These are phyloP conservation scores for Aspergillus fumigatus DNA, from an alignment of 2,329 filamentous ascomycete species.

Conservation along the genomic window DNA sequence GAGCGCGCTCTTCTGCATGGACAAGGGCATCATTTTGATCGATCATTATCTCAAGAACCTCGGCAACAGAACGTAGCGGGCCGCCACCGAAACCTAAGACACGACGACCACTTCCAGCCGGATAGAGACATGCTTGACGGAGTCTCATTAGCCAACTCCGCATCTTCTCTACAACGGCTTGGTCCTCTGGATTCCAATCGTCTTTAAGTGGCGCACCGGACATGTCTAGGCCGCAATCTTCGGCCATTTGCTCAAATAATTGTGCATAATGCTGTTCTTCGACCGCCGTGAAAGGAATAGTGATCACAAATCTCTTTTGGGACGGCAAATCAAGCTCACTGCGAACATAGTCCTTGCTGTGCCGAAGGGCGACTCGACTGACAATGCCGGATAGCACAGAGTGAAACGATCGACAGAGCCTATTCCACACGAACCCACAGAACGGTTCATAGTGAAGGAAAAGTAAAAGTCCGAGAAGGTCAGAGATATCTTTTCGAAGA, in stretches of 20 bases:
- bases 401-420: conserved; percentile 59
- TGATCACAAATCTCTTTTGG: conserved; percentile 83
- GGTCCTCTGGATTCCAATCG: conserved; percentile 62
- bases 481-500: conserved; percentile 70
- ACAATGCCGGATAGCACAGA: conserved; percentile 66
- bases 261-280: conserved; percentile 85
- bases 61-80: conserved; percentile 73
- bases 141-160: conserved; percentile 71
- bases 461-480: conserved; percentile 73
- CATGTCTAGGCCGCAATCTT: conserved; percentile 60
- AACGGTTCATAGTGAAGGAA: conserved; percentile 80
- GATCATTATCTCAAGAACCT: conserved; percentile 88
- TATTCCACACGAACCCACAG: conserved; percentile 64
- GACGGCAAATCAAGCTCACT: conserved; percentile 73
- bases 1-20: conserved; percentile 63
- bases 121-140: conserved; percentile 79
- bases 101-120: conserved; percentile 63
- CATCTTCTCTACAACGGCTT: conserved; percentile 63
- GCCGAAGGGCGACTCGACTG: conserved; percentile 67
- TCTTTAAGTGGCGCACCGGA: conserved; percentile 59
- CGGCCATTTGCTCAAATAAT: conserved; percentile 70
- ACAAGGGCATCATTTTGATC: conserved; percentile 70
- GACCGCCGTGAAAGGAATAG: conserved; percentile 81
- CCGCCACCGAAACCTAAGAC: conserved; percentile 59
- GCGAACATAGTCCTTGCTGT: conserved; percentile 77